Base-by-base conservation (phyloP, 2,329 filamentous ascomycete genomes). In the Arthrinium phaeospermum region DNA sequence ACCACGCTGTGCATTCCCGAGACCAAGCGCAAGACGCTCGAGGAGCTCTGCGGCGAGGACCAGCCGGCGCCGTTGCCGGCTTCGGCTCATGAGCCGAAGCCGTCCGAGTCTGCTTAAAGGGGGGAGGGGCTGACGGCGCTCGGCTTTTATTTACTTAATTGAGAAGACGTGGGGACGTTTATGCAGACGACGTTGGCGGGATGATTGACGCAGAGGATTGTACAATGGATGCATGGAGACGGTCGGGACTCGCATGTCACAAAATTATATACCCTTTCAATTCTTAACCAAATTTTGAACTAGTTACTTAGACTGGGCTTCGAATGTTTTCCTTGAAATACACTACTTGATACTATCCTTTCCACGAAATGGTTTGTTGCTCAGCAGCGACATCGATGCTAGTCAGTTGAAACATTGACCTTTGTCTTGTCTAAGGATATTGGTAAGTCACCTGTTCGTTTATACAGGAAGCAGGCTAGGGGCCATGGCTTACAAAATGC, bases 21-120 rank as follows among this genome's bases (percentile, higher is more conserved):
- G 86, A 94, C 91, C 27, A 93, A 92, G 84, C 86, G 91, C 72
- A 91, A 91, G 86, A 93, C 92, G 1, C 87, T 95, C 45, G 93
- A 93, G 80, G 87, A 91, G 80, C 85, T 93, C 47, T 85, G 86
- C 44, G 79, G 79, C 61, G 79, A 80, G 70, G 79, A 80, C 47
- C 78, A 77, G 67, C 74, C 73, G 8, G 34, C 71, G 24, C 47
- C 75, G n/a, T 71, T 73, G 7, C 30, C 70, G 1, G 67, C 69
- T 8, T 34, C 53, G 22, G 69, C 68, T 7, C 61, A 69, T 13
- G 57, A 13, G 4, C 10, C 34, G 3, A 64, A 41, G 34, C 57
- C 8, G 3, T 24, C 57, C 34, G 67, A 72, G 24, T 71, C 64
- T 41, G 53, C 24, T 24, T 53, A 14, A 51, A 51, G 49, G 19